A percentile compares a stretch with the other conserved stretches of the same genome.
These are phyloP conservation scores for Diatrype stigma DNA, from an alignment of 2,329 filamentous ascomycete genomes.

Conservation along the genomic window DNA sequence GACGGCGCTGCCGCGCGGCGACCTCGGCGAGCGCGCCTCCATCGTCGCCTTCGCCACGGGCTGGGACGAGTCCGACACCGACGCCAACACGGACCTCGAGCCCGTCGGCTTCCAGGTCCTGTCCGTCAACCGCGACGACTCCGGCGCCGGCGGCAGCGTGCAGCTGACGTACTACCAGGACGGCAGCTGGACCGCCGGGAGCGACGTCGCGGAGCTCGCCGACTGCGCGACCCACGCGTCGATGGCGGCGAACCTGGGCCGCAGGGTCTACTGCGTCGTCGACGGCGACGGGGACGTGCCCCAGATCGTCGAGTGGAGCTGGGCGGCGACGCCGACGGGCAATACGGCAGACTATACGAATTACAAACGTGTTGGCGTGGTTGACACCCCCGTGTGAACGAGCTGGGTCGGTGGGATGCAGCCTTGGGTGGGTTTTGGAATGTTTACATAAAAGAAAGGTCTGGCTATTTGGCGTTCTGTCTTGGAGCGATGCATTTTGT, in stretches of 20 bases:
- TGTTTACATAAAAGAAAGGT: not conserved
- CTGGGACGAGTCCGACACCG: not conserved
- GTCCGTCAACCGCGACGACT: not conserved
- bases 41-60: not conserved
- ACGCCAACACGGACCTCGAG: not conserved
- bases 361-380: not conserved
- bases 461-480: not conserved
- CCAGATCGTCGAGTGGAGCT: not conserved
- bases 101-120: not conserved
- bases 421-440: too few relatives aligned
- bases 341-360: not conserved
- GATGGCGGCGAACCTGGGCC: not conserved
- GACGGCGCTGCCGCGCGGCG: not conserved
- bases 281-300: not conserved
- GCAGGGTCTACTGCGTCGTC: conserved; percentile 2
- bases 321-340: not conserved
- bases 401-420: not conserved
- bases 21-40: not conserved
- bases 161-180: not conserved
- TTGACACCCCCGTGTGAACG: not conserved
- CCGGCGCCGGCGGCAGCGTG: not conserved
- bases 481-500: not conserved
- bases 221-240: not conserved
- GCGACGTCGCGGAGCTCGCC: not conserved
- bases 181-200: not conserved